phyloP scores from a whole-genome alignment of 805 yeast genomes.

The Candida manassasensis region DNA sequence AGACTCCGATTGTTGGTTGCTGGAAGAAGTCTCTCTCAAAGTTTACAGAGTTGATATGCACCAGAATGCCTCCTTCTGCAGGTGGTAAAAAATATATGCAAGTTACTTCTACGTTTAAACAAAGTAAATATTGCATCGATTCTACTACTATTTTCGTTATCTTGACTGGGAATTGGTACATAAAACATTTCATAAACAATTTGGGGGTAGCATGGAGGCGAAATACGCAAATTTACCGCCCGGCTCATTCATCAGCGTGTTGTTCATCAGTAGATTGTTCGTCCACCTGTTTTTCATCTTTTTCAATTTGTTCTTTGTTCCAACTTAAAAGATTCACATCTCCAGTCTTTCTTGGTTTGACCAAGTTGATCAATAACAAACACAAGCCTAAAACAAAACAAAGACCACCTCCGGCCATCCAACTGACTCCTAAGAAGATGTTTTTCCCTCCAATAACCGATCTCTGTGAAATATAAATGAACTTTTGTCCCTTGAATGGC shows the following conservation, averaged over 20 bases:
- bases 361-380: slow-evolving; percentile 49
- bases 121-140: no score
- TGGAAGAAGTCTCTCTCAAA: no score
- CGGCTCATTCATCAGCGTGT: slow-evolving; percentile 9
- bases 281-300: slow-evolving; percentile 11
- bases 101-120: no score
- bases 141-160: no score
- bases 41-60: no score
- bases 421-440: slow-evolving; percentile 62
- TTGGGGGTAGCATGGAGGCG: background rate
- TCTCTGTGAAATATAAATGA: slow-evolving; percentile 61
- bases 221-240: no score
- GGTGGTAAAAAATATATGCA: no score
- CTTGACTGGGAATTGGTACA: background rate
- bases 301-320: slow-evolving; percentile 45
- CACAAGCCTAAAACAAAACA: slow-evolving; percentile 54
- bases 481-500: slow-evolving; percentile 64
- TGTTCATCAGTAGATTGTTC: slow-evolving; percentile 1
- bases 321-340: slow-evolving; percentile 69
- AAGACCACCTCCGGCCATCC: slow-evolving; percentile 73
- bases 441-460: slow-evolving; percentile 77
- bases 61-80: no score
- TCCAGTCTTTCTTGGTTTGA: slow-evolving; percentile 67
- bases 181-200: background rate
- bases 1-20: no score